A percentile compares a stretch with the other conserved stretches of the same genome.
These are phyloP conservation scores for Lyophyllum semitale DNA, from an alignment of 768 basidiomycete species.

Conservation along the genomic window DNA sequence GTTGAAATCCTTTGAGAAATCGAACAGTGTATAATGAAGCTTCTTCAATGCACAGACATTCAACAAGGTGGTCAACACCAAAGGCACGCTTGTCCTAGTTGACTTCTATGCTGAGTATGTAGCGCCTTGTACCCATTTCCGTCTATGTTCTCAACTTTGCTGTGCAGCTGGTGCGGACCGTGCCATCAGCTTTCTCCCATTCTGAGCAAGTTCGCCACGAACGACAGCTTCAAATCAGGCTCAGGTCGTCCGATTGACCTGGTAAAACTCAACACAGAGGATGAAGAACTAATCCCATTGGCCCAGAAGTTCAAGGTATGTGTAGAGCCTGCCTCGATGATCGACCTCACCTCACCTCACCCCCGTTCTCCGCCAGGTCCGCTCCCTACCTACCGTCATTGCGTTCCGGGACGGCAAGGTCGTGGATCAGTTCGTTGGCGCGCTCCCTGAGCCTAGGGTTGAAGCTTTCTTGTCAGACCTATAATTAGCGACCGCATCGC, in stretches of 20 bases:
- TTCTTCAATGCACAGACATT: conserved; percentile 33
- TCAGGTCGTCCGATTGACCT: conserved; percentile 66
- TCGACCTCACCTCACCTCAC: background rate
- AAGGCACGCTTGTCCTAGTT: conserved; percentile 62
- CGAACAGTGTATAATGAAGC: background rate
- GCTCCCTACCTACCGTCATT: conserved; percentile 78
- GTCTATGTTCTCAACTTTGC: background rate
- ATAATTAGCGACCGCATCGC: conserved; percentile 16
- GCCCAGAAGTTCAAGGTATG: conserved; percentile 52
- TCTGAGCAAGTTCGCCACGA: conserved; percentile 57
- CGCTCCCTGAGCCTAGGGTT: conserved; percentile 45
- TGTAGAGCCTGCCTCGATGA: background rate
- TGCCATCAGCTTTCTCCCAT: conserved; percentile 75
- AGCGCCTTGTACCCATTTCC: background rate
- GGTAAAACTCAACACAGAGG: conserved; percentile 66
- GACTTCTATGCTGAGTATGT: conserved; percentile 83
- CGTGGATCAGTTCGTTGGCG: conserved; percentile 65
- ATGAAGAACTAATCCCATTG: conserved; percentile 54
- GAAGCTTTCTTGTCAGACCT: conserved; percentile 46
- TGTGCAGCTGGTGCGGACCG: conserved; percentile 75
- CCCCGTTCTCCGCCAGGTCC: conserved; percentile 46
- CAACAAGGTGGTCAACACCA: conserved; percentile 35
- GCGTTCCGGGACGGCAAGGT: conserved; percentile 69
- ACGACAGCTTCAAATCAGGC: conserved; percentile 44
- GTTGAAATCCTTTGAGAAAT: conserved; percentile 10